A percentile compares a stretch with the other conserved stretches of the same genome.
Evolutionary conservation across 768 basidiomycete genomes (phyloP).

Genomic region (Mycena pura): DNA sequence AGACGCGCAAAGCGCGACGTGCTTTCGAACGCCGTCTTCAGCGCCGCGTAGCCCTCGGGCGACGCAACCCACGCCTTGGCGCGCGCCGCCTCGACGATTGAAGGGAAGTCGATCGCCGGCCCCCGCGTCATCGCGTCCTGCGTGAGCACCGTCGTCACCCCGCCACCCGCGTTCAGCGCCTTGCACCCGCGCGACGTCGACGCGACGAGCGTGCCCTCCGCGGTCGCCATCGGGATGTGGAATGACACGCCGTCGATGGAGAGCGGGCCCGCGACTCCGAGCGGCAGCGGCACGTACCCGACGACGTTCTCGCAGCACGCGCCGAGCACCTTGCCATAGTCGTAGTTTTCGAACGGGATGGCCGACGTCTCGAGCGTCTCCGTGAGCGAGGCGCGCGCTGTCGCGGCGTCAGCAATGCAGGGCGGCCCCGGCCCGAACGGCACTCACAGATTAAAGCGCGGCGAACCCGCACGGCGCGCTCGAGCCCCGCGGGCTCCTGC

Average conservation of each 20-base stretch:
- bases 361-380: constrained; percentile 85
- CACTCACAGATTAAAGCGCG: constrained; percentile 89
- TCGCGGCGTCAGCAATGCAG: no score
- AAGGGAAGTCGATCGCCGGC: constrained; percentile 95
- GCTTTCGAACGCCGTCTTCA: constrained; percentile 90
- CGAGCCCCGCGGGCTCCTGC: constrained; percentile 55
- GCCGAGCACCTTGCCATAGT: constrained; percentile 92
- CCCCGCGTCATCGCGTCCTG: constrained; percentile 98
- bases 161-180: constrained; percentile 94
- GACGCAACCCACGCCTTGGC: constrained; percentile 90
- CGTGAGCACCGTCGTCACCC: constrained; percentile 91
- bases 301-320: constrained; percentile 99
- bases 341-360: constrained; percentile 85
- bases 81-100: constrained; percentile 75
- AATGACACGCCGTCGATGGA: constrained; percentile 84
- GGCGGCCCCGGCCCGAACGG: not conserved
- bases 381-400: constrained; percentile 85
- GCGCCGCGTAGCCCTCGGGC: constrained; percentile 73
- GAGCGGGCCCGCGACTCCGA: constrained; percentile 96
- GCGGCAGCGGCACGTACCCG: constrained; percentile 94
- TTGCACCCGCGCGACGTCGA: constrained; percentile 98
- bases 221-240: constrained; percentile 98
- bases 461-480: constrained; percentile 86
- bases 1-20: constrained; percentile 93
- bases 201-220: constrained; percentile 98